These are phyloP conservation scores for Pythium utonaiense DNA, from an alignment of 352 stramenopile species.

Conservation along the genomic window DNA sequence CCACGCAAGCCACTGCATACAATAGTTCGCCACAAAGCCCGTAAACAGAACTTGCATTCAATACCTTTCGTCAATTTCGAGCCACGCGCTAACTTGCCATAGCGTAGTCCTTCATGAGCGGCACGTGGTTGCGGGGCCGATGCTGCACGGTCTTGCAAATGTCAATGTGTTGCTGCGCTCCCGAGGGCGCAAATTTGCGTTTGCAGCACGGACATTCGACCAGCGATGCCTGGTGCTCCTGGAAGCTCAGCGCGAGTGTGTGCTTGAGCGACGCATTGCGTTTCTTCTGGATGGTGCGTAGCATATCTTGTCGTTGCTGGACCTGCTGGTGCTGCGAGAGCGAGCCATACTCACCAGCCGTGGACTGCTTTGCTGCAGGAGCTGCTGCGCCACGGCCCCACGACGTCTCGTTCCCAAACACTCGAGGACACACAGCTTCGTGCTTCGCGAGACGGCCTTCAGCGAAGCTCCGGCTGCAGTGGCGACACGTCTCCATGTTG, in stretches of 20 bases:
- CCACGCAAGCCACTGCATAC: no score
- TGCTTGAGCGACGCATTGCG: conserved; percentile 32
- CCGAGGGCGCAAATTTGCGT: conserved; percentile 77
- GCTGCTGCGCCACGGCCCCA: conserved; percentile 51
- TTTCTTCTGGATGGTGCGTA: conserved; percentile 19
- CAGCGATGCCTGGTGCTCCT: conserved; percentile 74
- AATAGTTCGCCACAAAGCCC: no score
- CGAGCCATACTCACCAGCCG: background rate
- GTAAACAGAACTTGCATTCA: no score
- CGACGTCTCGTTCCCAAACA: conserved; percentile 72
- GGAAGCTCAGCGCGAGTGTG: conserved; percentile 65
- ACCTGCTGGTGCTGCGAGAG: background rate
- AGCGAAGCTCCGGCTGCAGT: conserved; percentile 76
- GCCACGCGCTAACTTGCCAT: conserved; percentile 42
- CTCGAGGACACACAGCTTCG: conserved; percentile 71
- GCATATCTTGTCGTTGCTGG: conserved; percentile 12
- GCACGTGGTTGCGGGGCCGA: conserved; percentile 65
- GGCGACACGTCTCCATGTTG: conserved; percentile 62
- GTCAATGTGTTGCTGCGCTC: conserved; percentile 79
- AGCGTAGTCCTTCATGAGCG: conserved; percentile 65
- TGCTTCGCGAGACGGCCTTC: conserved; percentile 79
- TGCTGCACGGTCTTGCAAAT: conserved; percentile 85
- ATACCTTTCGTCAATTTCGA: background rate
- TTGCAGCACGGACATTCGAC: conserved; percentile 78
- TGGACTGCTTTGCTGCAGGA: conserved; percentile 11